These are phyloP conservation scores for Dictyostelium firmibasis DNA, from an alignment of 78 protist species.

Conservation along the genomic window DNA sequence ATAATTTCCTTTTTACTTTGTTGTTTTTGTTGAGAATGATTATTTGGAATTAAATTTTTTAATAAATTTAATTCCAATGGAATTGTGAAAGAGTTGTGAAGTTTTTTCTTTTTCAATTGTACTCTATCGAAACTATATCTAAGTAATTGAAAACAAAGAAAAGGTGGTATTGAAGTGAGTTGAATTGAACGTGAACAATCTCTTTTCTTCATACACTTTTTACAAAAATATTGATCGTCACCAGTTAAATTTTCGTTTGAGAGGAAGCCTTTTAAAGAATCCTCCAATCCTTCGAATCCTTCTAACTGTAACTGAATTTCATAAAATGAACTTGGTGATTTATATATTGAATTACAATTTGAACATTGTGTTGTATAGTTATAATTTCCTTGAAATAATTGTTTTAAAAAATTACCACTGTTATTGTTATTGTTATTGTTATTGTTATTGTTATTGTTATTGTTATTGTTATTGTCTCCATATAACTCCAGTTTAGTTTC, in stretches of 20 bases:
- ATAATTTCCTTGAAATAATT: conserved; percentile 24
- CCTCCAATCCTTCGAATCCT: neutral
- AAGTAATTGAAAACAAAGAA: conserved; percentile 82
- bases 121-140: conserved; percentile 84
- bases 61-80: conserved; percentile 60
- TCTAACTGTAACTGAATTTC: conserved; percentile 15
- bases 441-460: neutral
- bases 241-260: conserved; percentile 87
- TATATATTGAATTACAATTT: neutral
- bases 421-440: no score
- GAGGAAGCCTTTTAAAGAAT: conserved; percentile 54
- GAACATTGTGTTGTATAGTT: conserved; percentile 28
- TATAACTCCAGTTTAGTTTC: neutral
- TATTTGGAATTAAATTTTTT: neutral
- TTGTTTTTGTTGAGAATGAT: neutral
- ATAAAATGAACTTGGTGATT: conserved; percentile 23
- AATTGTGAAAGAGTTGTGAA: conserved; percentile 49
- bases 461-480: neutral
- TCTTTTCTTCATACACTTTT: conserved; percentile 18
- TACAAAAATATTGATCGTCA: conserved; percentile 87
- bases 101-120: conserved; percentile 35
- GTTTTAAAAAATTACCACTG: neutral
- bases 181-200: conserved; percentile 22
- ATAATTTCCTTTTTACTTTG: neutral
- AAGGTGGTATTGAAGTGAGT: conserved; percentile 40